Evolutionary conservation across 176 grass and related monocot species (phyloP).

Genomic region (Phragmites australis): DNA sequence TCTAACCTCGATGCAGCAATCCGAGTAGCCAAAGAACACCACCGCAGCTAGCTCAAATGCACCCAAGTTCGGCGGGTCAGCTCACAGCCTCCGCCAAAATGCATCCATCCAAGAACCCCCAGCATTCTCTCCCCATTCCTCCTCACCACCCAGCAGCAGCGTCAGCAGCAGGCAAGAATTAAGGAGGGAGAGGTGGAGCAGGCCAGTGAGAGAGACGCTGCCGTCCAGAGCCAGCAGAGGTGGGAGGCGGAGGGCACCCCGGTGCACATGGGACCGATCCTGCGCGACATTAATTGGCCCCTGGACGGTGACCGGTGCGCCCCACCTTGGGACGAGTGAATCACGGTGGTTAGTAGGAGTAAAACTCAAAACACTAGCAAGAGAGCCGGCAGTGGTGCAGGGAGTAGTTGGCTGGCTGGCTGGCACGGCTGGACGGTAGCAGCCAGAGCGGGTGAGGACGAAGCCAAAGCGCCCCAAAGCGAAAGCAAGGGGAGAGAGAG

Average conservation of each 20-base stretch:
- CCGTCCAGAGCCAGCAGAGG: neutral
- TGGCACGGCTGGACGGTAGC: neutral
- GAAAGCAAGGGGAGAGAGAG: neutral
- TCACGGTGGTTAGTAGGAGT: neutral
- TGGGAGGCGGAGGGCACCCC: neutral
- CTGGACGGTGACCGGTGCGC: neutral
- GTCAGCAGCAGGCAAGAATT: neutral
- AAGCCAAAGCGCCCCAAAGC: neutral
- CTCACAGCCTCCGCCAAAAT: neutral
- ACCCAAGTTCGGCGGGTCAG: neutral
- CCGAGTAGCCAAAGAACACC: neutral
- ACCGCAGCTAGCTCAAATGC: neutral
- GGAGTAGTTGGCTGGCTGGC: neutral
- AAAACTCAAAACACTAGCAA: neutral
- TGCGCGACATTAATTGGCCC: constrained; percentile 14
- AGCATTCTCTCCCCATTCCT: neutral
- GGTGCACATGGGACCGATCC: constrained; percentile 23
- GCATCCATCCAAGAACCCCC: neutral
- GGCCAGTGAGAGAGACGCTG: neutral
- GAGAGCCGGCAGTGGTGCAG: neutral
- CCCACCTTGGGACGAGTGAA: neutral
- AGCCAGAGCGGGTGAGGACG: neutral
- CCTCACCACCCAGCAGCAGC: neutral
- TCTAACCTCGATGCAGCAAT: constrained; percentile 18
- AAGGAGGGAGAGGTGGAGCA: constrained; percentile 13